These are phyloP conservation scores for Penicillium brevicompactum DNA, from an alignment of 2,329 filamentous ascomycete genomes.

Conservation along the genomic window DNA sequence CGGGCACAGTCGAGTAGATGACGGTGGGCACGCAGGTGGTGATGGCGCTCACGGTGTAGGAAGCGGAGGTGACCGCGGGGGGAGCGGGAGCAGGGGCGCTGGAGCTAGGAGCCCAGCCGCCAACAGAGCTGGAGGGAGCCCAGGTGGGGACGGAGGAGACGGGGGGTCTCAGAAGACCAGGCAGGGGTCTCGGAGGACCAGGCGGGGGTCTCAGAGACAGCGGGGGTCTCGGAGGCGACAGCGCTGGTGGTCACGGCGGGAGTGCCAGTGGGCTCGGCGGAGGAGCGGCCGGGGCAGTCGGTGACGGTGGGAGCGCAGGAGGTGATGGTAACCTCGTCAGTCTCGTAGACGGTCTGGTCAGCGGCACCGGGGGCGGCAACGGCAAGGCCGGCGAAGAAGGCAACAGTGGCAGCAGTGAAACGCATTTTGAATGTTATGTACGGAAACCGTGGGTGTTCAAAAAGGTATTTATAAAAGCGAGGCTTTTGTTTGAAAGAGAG, in stretches of 20 bases:
- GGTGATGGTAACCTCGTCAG: conserved; percentile 64
- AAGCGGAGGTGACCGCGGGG: conserved; percentile 19
- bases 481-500: conserved; percentile 26
- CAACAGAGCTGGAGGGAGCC: conserved; percentile 14
- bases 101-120: conserved; percentile 16
- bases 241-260: conserved; percentile 14
- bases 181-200: conserved; percentile 8
- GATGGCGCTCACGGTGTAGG: conserved; percentile 22
- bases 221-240: conserved; percentile 13
- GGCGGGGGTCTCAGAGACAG: conserved; percentile 11
- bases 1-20: conserved; percentile 30
- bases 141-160: conserved; percentile 13
- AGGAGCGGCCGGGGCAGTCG: conserved; percentile 54
- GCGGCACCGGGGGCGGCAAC: conserved; percentile 39
- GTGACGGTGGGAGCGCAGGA: conserved; percentile 63
- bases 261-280: conserved; percentile 19
- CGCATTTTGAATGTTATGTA: conserved; percentile 44
- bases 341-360: conserved; percentile 57
- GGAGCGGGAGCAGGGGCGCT: conserved; percentile 15
- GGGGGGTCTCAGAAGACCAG: conserved; percentile 1
- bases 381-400: conserved; percentile 45
- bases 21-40: conserved; percentile 34
- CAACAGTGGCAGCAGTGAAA: conserved; percentile 45
- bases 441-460: conserved; percentile 35
- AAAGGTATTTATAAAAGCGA: conserved; percentile 30